Conservation (phyloP, 1,139 yeast genomes). For the Diutina catenulata region DNA sequence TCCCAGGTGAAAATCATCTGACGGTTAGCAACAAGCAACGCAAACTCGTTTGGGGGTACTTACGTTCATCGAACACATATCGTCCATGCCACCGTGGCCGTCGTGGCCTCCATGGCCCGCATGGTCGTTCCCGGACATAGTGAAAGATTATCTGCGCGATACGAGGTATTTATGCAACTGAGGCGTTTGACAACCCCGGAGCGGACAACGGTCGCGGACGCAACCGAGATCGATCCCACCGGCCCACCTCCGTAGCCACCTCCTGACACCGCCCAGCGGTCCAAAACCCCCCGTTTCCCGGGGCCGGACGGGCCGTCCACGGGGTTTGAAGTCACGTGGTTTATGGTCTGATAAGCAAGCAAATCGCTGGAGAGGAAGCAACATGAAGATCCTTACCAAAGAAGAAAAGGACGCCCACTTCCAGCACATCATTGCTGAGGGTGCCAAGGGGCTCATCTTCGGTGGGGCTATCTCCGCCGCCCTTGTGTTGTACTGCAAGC, state of each 20-base stretch:
- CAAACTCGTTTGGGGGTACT: conserved; percentile 8
- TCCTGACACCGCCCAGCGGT: no score
- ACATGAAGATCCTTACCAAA: conserved; percentile 27
- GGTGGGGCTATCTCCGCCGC: conserved; percentile 27
- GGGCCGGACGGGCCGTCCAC: neutral
- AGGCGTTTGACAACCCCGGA: no score
- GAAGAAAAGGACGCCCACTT: conserved; percentile 35
- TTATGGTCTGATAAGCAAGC: neutral
- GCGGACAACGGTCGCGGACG: neutral
- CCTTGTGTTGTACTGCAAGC: conserved; percentile 21
- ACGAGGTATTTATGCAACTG: no score
- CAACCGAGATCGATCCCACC: no score
- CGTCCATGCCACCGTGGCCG: conserved; percentile 14
- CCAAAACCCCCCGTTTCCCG: neutral
- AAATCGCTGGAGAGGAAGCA: neutral
- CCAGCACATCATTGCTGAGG: conserved; percentile 24
- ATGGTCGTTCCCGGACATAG: neutral
- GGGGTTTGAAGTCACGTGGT: neutral
- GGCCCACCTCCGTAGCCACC: no score
- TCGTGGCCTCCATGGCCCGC: neutral
- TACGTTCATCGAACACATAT: conserved; percentile 52
- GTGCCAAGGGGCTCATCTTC: conserved; percentile 27
- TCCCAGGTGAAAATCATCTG: conserved; percentile 79
- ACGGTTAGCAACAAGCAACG: conserved; percentile 7
- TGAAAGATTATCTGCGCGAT: neutral